Evolutionary conservation across 2,329 filamentous ascomycete genomes (phyloP).

Genomic region (Colletotrichum orchidophilum): DNA sequence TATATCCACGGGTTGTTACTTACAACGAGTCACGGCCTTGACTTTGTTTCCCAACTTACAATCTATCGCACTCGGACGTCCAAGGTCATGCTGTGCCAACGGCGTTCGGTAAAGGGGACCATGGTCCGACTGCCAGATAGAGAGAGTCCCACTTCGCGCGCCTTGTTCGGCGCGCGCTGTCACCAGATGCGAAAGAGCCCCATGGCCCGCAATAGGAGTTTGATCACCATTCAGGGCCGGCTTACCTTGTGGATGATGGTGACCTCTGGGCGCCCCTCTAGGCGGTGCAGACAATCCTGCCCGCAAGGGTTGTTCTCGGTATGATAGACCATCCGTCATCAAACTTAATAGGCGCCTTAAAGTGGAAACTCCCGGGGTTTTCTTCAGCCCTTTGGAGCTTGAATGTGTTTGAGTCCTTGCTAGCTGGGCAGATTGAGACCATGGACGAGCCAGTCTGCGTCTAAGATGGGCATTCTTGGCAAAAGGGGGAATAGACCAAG

Average conservation of each 20-base stretch:
- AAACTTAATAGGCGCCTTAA: background rate
- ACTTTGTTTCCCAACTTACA: background rate
- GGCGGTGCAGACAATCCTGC: conserved; percentile 16
- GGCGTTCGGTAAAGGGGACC: background rate
- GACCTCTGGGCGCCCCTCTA: conserved; percentile 27
- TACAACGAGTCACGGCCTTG: conserved; percentile 1
- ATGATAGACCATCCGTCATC: conserved; percentile 12
- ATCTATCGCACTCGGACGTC: background rate
- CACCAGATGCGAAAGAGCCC: background rate
- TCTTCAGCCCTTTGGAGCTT: conserved; percentile 22
- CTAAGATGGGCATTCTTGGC: conserved; percentile 10
- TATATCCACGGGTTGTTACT: conserved; percentile 24
- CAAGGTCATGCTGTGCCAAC: background rate
- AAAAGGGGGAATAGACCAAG: background rate
- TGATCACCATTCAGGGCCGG: conserved; percentile 22
- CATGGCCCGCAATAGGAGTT: conserved; percentile 8
- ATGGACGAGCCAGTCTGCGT: conserved; percentile 8
- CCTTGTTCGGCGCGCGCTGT: background rate
- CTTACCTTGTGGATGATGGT: conserved; percentile 18
- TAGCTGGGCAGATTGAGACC: conserved; percentile 11
- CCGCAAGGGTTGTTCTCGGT: background rate
- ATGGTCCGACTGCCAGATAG: background rate
- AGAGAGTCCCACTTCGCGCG: background rate
- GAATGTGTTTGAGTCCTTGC: background rate
- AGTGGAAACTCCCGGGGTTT: background rate